Conservation (phyloP, 208 protist genomes). For the Crithidia fasciculata region DNA sequence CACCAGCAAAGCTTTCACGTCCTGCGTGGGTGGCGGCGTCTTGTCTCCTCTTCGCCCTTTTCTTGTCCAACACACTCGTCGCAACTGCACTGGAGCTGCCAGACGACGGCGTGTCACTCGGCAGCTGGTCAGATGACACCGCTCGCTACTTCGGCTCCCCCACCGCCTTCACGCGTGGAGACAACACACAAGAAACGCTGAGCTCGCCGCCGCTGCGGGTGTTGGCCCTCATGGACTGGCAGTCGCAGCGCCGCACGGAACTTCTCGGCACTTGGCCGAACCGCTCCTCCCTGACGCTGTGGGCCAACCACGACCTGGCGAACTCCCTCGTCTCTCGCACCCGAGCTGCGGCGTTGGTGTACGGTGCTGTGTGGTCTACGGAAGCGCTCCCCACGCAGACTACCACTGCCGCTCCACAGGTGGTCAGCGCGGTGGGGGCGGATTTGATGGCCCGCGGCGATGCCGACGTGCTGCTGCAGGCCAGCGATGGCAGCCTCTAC, state of each 20-base stretch:
- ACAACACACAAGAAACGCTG: not conserved
- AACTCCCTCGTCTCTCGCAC: constrained; percentile 13
- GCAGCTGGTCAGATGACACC: constrained; percentile 26
- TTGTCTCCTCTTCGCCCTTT: not conserved
- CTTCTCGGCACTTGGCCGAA: constrained; percentile 36
- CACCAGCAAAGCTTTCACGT: too few relatives aligned
- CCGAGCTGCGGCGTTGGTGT: not conserved
- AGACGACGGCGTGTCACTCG: constrained; percentile 14
- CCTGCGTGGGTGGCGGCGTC: not conserved
- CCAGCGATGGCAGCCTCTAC: constrained; percentile 44
- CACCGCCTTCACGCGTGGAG: not conserved
- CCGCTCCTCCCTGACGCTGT: constrained; percentile 18
- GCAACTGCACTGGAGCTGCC: not conserved
- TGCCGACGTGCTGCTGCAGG: constrained; percentile 53
- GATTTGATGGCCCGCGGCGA: constrained; percentile 47
- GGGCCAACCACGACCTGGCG: constrained; percentile 12
- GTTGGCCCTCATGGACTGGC: constrained; percentile 27
- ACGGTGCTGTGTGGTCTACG: constrained; percentile 11
- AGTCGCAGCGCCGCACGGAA: constrained; percentile 25
- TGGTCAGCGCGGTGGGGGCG: constrained; percentile 58
- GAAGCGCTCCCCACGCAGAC: not conserved
- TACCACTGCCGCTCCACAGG: not conserved
- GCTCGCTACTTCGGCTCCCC: constrained; percentile 13
- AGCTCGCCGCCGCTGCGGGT: constrained; percentile 25
- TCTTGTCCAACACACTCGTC: not conserved